These are phyloP conservation scores for Dalbergia cultrata DNA, from an alignment of 306 rosid species.

Conservation along the genomic window DNA sequence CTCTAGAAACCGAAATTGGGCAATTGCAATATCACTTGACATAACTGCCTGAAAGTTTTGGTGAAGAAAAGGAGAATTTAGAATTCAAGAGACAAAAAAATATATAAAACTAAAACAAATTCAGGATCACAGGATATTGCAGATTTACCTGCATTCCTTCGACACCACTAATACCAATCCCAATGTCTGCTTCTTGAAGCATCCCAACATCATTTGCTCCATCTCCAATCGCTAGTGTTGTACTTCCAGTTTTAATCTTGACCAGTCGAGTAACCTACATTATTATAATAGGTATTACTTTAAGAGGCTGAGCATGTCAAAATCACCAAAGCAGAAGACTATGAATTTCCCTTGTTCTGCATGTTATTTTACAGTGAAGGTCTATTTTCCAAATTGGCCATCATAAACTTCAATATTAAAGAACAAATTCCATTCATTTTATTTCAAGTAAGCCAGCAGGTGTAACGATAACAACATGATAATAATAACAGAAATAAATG, in stretches of 20 bases:
- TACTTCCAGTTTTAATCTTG: constrained; percentile 71
- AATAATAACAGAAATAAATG: too few relatives aligned
- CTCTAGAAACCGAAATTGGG: constrained; percentile 91
- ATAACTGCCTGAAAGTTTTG: constrained; percentile 83
- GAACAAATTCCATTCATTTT: neutral
- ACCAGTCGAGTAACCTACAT: constrained; percentile 86
- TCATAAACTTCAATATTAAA: neutral
- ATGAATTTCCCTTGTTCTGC: neutral
- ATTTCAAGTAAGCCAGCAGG: neutral
- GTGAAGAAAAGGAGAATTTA: constrained; percentile 33
- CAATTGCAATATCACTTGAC: constrained; percentile 98
- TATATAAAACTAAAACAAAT: constrained; percentile 14
- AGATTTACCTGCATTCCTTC: constrained; percentile 98
- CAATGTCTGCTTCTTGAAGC: constrained; percentile 99
- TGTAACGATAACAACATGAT: neutral
- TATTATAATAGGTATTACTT: constrained; percentile 30
- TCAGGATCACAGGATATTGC: constrained; percentile 21
- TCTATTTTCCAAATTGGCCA: constrained; percentile 11
- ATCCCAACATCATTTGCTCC: constrained; percentile 99
- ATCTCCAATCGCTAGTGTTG: constrained; percentile 97
- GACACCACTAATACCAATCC: constrained; percentile 94
- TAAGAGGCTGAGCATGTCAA: constrained; percentile 31
- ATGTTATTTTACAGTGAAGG: neutral
- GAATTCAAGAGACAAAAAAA: neutral
- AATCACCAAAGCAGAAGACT: constrained; percentile 31